These are phyloP conservation scores for Schwanniomyces yamadae DNA, from an alignment of 805 yeast genomes.

Conservation along the genomic window DNA sequence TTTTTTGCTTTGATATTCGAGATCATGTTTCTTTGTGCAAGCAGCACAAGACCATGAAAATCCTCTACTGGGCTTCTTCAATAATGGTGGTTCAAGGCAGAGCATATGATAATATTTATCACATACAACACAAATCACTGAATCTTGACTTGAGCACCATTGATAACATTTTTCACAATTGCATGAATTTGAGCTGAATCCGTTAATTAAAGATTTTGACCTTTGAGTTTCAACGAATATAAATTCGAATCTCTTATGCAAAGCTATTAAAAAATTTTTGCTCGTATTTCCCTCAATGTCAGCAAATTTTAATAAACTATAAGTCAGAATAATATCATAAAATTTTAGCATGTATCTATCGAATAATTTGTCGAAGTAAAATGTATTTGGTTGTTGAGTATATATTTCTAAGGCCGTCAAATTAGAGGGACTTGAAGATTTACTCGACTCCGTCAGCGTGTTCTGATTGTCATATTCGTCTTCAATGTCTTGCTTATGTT, in stretches of 20 bases:
- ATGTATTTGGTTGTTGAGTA: slow-evolving; percentile 60
- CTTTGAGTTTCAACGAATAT: slow-evolving; percentile 72
- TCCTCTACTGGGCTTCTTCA: slow-evolving; percentile 78
- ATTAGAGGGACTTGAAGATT: slow-evolving; percentile 13
- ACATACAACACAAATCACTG: slow-evolving; percentile 81
- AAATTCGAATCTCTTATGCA: slow-evolving; percentile 66
- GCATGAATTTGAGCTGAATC: slow-evolving; percentile 54
- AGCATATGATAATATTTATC: slow-evolving; percentile 68
- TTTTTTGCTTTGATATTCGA: slow-evolving; percentile 38
- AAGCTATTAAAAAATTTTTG: slow-evolving; percentile 55
- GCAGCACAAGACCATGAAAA: slow-evolving; percentile 87
- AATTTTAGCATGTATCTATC: slow-evolving; percentile 83
- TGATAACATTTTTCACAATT: slow-evolving; percentile 74
- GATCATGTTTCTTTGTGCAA: slow-evolving; percentile 63
- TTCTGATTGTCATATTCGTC: slow-evolving; percentile 26
- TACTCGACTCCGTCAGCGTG: slow-evolving; percentile 6
- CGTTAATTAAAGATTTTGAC: slow-evolving; percentile 58
- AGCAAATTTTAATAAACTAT: slow-evolving; percentile 38
- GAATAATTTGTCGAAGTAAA: slow-evolving; percentile 82
- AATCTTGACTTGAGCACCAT: slow-evolving; percentile 74
- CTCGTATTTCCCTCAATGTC: slow-evolving; percentile 49
- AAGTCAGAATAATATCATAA: slow-evolving; percentile 73
- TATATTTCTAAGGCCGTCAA: slow-evolving; percentile 45
- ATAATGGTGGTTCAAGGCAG: slow-evolving; percentile 82
- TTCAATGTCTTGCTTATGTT: slow-evolving; percentile 64